Base-by-base conservation (phyloP, 148 eudicot species). In the Rhododendron henanense region DNA sequence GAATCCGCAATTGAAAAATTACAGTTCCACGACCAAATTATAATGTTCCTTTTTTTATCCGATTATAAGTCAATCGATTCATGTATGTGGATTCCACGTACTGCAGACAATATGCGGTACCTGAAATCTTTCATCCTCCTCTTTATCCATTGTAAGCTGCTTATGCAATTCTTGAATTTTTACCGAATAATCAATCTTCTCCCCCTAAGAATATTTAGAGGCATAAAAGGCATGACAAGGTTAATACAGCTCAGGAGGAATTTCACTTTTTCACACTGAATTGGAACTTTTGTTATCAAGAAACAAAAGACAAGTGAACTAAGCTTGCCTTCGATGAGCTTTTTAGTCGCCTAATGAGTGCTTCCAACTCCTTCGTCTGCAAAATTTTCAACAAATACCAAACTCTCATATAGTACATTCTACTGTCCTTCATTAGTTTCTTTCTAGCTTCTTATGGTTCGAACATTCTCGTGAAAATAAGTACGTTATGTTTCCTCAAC, bases 111-210 rank as follows among this genome's bases (percentile, higher is more conserved):
- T 48, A 82, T 1, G 23, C 16, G 14, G 59, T 88, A 95, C 99
- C 98, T 95, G 94, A 83, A 97, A 88, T 87, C 94, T 97, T 89
- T 95, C 94, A 88, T 93, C 98, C 91, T 95, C 99, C 90, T 93
- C 98, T 86, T 89, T 88, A 90, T 97, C 98, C 94, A 97, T 91
- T 15, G 92, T 78, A 85, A 97, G 96, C 89, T 97, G 99, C 96
- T 92, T 97, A 90, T 94, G 96, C 91, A 97, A 89, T 87, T 97
- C 99, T 88, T 90, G 98, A 88, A 97, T 97, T 90, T 97, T 97
- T 51, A 92, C 84, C 45, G 99, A 92, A 93, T 93, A 95, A 89
- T 97, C 99, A 45, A 88, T 97, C 87, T 97, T 94, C 81, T 93
- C 98, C 77, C 94, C 98, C 99, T 97, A 86, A 55, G 75, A 28